A percentile compares a stretch with the other conserved stretches of the same genome.
These are phyloP conservation scores for Mucor mucedo DNA, from an alignment of 371 early-diverging fungal species.

Conservation along the genomic window DNA sequence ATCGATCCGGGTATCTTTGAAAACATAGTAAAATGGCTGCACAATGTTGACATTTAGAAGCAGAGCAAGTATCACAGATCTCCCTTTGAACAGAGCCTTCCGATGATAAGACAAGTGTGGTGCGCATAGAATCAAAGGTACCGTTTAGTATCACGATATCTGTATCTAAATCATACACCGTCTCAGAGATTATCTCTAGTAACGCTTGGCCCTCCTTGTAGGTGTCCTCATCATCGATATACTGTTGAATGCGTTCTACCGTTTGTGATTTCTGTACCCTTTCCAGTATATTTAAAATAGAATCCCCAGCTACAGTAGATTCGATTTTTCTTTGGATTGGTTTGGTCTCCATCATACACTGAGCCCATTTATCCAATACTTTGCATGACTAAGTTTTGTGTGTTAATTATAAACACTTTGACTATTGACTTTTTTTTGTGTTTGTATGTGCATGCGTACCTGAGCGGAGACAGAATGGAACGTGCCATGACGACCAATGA, in stretches of 20 bases:
- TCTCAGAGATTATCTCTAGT: neutral
- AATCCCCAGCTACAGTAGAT: neutral
- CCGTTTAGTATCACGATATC: no score
- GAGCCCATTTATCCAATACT: neutral
- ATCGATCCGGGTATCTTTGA: no score
- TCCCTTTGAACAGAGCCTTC: no score
- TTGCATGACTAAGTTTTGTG: neutral
- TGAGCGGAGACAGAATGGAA: neutral
- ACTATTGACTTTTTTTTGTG: neutral
- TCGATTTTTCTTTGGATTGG: neutral
- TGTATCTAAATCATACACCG: neutral
- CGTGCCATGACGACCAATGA: neutral
- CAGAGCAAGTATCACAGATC: no score
- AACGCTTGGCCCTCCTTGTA: neutral
- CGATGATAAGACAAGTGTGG: no score
- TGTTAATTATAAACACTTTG: no score
- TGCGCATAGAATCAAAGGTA: no score
- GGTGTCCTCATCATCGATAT: neutral
- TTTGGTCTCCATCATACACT: neutral
- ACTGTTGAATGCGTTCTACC: neutral
- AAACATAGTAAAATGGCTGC: no score
- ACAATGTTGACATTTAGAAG: no score
- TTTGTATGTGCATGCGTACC: neutral
- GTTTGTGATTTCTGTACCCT: neutral
- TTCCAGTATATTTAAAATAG: neutral